phyloP scores from a whole-genome alignment of 331 rosid species.

The Acacia concinna region DNA sequence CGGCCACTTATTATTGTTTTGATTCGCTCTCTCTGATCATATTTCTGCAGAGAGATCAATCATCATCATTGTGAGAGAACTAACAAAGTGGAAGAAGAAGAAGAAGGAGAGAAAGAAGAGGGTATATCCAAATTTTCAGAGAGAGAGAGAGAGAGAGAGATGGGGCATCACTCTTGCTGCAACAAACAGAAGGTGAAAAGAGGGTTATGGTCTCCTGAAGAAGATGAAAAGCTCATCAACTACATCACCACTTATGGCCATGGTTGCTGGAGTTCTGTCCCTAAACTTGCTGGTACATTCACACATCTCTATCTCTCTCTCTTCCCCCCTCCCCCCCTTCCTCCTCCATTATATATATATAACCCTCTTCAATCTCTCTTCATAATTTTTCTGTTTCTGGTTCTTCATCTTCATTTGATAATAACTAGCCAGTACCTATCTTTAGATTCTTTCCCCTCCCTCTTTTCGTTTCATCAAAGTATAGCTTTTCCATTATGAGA shows the following conservation, averaged over 20 bases:
- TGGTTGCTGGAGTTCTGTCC: slow-evolving; percentile 99
- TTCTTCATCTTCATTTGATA: background rate
- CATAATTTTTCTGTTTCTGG: no score
- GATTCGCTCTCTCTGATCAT: background rate
- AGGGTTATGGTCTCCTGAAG: slow-evolving; percentile 97
- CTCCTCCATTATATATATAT: no score
- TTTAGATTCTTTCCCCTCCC: no score
- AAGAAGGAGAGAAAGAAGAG: background rate
- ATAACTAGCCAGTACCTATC: background rate
- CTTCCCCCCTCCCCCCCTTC: no score
- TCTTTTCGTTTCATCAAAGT: no score
- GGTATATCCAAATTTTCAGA: background rate
- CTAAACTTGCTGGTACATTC: slow-evolving; percentile 73
- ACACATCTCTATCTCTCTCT: background rate
- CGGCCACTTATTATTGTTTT: background rate
- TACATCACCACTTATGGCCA: slow-evolving; percentile 91
- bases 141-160: slow-evolving; percentile 36
- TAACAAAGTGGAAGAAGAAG: background rate
- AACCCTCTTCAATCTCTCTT: background rate
- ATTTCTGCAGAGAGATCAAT: background rate
- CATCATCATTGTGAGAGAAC: background rate
- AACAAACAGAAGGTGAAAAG: slow-evolving; percentile 98
- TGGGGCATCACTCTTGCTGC: slow-evolving; percentile 98
- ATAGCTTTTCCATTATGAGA: no score
- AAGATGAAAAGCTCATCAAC: slow-evolving; percentile 92